A percentile compares a stretch with the other conserved stretches of the same genome.
Evolutionary conservation across 306 rosid species (phyloP).

Genomic region (Begonia fuchsioides): DNA sequence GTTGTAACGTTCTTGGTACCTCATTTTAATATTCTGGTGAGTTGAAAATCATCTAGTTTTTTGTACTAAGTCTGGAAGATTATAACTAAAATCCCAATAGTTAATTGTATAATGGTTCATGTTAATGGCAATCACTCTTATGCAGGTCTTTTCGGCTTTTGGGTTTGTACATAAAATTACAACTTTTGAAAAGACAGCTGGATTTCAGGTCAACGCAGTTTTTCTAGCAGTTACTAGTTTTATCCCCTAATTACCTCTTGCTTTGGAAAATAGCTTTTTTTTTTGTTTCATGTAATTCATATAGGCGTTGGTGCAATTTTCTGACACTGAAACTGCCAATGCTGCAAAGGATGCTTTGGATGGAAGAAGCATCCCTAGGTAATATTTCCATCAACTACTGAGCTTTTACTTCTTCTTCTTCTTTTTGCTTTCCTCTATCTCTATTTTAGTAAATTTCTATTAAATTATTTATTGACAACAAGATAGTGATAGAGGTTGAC

Average conservation of each 20-base stretch:
- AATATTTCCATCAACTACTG: neutral
- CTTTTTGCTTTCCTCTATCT: too few relatives aligned
- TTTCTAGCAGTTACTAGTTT: neutral
- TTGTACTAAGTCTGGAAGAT: too few relatives aligned
- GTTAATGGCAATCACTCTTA: constrained; percentile 19
- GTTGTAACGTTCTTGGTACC: too few relatives aligned
- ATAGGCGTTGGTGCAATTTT: constrained; percentile 94
- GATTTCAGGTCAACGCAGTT: constrained; percentile 67
- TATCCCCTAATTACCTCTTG: neutral
- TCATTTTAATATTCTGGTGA: too few relatives aligned
- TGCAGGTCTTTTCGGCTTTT: constrained; percentile 99
- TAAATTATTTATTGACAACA: too few relatives aligned
- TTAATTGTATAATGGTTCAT: too few relatives aligned
- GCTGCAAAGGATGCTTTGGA: constrained; percentile 92
- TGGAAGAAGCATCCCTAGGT: constrained; percentile 99
- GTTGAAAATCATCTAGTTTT: too few relatives aligned
- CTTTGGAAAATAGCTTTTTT: constrained; percentile 13
- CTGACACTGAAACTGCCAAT: constrained; percentile 92
- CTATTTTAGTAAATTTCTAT: too few relatives aligned
- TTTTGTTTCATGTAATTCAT: constrained; percentile 6
- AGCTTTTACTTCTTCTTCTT: too few relatives aligned
- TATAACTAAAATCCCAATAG: too few relatives aligned
- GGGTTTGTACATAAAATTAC: constrained; percentile 99
- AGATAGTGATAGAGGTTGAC: too few relatives aligned
- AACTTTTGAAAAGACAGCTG: constrained; percentile 97